These are phyloP conservation scores for Rhododendron ovatum DNA, from an alignment of 148 eudicot genomes.

Conservation along the genomic window DNA sequence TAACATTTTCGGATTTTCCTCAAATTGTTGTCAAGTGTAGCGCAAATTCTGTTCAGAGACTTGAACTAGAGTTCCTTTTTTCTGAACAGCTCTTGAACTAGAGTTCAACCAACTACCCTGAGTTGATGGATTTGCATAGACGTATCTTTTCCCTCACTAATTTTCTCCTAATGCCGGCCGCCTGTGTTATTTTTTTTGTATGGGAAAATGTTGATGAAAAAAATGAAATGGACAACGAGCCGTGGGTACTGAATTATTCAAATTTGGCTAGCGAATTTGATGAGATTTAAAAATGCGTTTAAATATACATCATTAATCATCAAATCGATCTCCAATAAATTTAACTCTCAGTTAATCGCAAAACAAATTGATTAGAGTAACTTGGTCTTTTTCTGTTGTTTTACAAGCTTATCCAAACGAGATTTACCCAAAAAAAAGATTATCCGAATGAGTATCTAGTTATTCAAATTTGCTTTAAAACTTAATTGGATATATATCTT, in stretches of 20 bases:
- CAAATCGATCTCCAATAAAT: background rate
- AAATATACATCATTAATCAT: background rate
- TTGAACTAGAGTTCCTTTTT: background rate
- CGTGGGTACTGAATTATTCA: background rate
- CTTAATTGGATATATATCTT: background rate
- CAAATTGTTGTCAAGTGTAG: background rate
- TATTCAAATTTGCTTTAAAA: too few relatives aligned
- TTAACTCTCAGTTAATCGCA: background rate
- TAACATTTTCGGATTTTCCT: background rate
- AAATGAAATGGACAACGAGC: background rate
- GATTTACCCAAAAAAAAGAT: too few relatives aligned
- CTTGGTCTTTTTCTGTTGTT: background rate
- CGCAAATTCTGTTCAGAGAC: background rate
- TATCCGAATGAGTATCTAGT: too few relatives aligned
- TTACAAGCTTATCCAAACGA: background rate
- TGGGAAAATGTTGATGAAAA: background rate
- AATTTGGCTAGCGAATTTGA: background rate
- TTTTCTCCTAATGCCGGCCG: background rate
- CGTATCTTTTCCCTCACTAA: background rate
- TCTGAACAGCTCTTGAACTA: background rate
- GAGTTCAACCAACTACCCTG: background rate
- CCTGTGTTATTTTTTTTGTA: background rate
- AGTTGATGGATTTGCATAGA: background rate
- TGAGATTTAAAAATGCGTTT: background rate
- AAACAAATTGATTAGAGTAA: background rate